These are phyloP conservation scores for Neotropicomus parvogracilis DNA, from an alignment of 1,284 basidiomycete genomes.

Conservation along the genomic window DNA sequence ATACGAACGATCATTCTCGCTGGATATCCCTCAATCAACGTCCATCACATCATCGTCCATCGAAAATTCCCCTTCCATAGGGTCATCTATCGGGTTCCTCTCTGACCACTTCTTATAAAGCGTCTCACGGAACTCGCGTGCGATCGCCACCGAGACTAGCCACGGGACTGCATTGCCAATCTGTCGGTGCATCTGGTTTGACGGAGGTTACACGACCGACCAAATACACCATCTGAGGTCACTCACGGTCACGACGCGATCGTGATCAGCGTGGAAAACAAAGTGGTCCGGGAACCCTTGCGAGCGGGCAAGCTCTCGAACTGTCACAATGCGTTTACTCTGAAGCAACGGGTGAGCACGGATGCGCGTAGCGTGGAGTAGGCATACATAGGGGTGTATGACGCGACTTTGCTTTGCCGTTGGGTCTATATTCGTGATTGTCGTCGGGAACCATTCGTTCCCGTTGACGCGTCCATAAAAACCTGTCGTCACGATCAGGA, in stretches of 20 bases:
- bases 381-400: slow-evolving; percentile 58
- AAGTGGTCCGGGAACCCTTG: slow-evolving; percentile 76
- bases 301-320: slow-evolving; percentile 69
- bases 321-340: slow-evolving; percentile 63
- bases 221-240: background rate
- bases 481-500: slow-evolving; percentile 36
- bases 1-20: too few relatives aligned
- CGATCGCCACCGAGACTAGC: slow-evolving; percentile 59
- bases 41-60: slow-evolving; percentile 18
- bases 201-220: slow-evolving; percentile 4
- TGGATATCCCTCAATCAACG: slow-evolving; percentile 22
- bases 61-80: slow-evolving; percentile 6
- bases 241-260: slow-evolving; percentile 58
- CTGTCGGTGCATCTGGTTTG: slow-evolving; percentile 62
- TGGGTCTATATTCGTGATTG: slow-evolving; percentile 69
- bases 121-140: slow-evolving; percentile 51
- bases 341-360: slow-evolving; percentile 25
- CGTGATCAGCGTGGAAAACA: slow-evolving; percentile 48
- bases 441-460: slow-evolving; percentile 58
- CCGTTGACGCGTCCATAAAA: slow-evolving; percentile 58
- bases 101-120: slow-evolving; percentile 50
- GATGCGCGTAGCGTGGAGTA: background rate
- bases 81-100: slow-evolving; percentile 13
- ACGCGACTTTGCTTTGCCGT: slow-evolving; percentile 70
- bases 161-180: slow-evolving; percentile 76